Conservation (phyloP, 2,329 filamentous ascomycete genomes). For the Ceratocystis lukuohia region DNA sequence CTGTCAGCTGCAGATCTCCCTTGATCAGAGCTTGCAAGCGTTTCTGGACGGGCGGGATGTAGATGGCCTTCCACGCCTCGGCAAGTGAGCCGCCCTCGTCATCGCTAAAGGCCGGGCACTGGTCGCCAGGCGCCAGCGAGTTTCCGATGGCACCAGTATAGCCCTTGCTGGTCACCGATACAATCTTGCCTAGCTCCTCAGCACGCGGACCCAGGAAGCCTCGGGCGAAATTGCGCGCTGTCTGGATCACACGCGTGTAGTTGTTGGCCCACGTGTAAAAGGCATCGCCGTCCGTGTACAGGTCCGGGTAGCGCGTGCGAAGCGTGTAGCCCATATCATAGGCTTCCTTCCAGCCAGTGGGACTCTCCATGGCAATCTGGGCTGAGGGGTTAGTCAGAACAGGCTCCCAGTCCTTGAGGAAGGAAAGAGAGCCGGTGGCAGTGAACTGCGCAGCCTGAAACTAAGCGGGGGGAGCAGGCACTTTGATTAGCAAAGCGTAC, state of each 20-base stretch:
- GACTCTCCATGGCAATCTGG: constrained; percentile 46
- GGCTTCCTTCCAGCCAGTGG: constrained; percentile 50
- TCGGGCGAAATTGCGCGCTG: constrained; percentile 45
- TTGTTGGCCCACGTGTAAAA: constrained; percentile 54
- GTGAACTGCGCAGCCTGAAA: constrained; percentile 42
- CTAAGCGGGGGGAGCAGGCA: constrained; percentile 25
- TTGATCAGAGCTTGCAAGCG: constrained; percentile 41
- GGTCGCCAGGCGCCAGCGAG: constrained; percentile 48
- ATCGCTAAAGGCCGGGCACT: constrained; percentile 46
- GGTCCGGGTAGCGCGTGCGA: constrained; percentile 35
- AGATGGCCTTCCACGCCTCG: constrained; percentile 36
- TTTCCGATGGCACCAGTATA: constrained; percentile 42
- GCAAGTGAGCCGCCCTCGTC: constrained; percentile 35
- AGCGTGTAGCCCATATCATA: constrained; percentile 42
- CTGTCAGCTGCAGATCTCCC: constrained; percentile 41
- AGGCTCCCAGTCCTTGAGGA: constrained; percentile 45
- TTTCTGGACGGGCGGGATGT: constrained; percentile 38
- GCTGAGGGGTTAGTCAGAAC: constrained; percentile 39
- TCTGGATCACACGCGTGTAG: constrained; percentile 50
- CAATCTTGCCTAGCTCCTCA: constrained; percentile 39
- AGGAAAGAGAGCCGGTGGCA: constrained; percentile 39
- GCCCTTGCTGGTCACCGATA: constrained; percentile 44
- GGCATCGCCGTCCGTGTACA: constrained; percentile 36
- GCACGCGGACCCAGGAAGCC: constrained; percentile 47
- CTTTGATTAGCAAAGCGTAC: background rate